Conservation (phyloP, 2,329 filamentous ascomycete genomes). For the Fusarium chaquense region DNA sequence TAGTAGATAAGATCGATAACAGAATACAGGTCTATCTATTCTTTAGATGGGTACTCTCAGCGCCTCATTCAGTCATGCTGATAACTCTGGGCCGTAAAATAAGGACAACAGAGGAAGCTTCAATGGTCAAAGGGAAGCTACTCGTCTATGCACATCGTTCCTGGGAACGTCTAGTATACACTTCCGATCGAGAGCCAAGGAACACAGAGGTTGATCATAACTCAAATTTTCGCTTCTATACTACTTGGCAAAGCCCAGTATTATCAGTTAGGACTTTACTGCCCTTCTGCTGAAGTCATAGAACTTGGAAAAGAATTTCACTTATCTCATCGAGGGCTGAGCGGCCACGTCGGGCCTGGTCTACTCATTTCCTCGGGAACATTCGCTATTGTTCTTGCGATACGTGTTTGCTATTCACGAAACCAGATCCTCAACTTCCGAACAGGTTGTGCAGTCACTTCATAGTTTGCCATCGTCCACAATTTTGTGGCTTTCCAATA, state of each 20-base stretch:
- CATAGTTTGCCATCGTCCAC: not conserved
- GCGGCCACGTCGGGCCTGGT: too few species aligned
- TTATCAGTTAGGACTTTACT: not conserved
- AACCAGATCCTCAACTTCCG: not conserved
- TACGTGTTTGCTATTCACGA: not conserved
- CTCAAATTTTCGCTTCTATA: not conserved
- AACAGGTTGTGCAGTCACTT: not conserved
- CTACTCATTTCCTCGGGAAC: not conserved
- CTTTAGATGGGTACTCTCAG: too few species aligned
- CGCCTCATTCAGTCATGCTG: too few species aligned
- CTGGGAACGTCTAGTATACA: not conserved
- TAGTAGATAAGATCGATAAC: too few species aligned
- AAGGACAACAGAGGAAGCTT: not conserved
- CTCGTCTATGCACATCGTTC: conserved; percentile 15
- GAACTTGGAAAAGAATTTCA: rapidly evolving
- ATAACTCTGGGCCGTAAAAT: too few species aligned
- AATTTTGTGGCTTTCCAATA: not conserved
- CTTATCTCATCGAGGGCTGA: too few species aligned
- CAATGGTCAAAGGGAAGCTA: conserved; percentile 13
- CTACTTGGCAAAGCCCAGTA: not conserved
- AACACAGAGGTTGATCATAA: conserved; percentile 2
- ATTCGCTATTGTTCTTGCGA: not conserved
- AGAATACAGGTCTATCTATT: too few species aligned
- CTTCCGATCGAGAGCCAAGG: conserved; percentile 13
- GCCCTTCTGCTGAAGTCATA: not conserved